Base-by-base conservation (phyloP, 768 basidiomycete genomes). In the Xanthoconium stramineum region DNA sequence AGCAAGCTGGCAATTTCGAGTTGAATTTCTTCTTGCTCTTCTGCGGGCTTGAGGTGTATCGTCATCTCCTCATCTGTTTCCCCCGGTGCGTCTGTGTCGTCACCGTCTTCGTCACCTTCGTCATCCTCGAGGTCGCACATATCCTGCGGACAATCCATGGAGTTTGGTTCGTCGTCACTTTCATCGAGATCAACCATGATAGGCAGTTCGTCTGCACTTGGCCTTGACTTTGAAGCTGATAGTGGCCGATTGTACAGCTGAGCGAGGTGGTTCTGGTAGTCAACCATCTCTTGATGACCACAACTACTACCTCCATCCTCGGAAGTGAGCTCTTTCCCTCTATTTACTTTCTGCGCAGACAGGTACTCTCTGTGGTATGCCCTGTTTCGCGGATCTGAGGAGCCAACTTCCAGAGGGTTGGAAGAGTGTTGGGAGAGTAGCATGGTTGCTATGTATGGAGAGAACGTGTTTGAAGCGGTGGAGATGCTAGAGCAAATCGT, bases 1-100 rank as follows among this genome's bases (percentile, higher is more conserved):
- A 84, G 75, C 29, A 98, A 80, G 57, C 89, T 83, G 0, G 73
- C 67, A 42, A 98, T 94, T 72, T 99, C 96, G 39, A 77, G 74
- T 44, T 80, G 74, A 50, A 98, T 90, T 60, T 89, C 89, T 3
- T 77, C 75, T 56, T 81, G 85, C 61, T 97, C 94, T 42, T 89
- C 83, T 14, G 67, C 69, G 17, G 83, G 70, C 65, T 84, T 87
- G 50, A 79, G 74, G 44, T 72, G 67, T 36, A 92, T 74, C 10
- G 84, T 81, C 58, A 72, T 72, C 62, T 84, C 85, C 62, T 92
- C 89, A 52, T 86, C 82, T 45, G 75, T 75, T n/a, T 80, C 78
- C 29, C 69, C 65, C 1, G 55, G 62, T n/a, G 69, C 65, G 49
- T 62, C 56, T 37, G 59, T 68, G n/a, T 74, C 74, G 28, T 69